A percentile compares a stretch with the other conserved stretches of the same genome.
Conservation (phyloP, 106 monocot species). For the Ottelia alismoides region DNA sequence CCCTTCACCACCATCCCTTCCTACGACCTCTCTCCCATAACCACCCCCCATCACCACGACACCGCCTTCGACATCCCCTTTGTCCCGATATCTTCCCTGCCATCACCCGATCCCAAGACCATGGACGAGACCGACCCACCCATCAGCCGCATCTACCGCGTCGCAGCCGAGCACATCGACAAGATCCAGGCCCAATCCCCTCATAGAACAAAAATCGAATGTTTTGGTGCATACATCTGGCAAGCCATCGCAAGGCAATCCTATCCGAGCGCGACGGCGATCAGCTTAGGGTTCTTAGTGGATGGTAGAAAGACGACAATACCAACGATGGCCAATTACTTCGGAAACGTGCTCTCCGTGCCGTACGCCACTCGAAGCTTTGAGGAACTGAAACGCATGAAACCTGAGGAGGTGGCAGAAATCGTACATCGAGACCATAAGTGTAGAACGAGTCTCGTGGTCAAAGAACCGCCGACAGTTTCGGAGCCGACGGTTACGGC, state of each 20-base stretch:
- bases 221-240: conserved; percentile 70
- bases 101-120: neutral
- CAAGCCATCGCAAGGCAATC: no score
- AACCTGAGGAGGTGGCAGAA: no score
- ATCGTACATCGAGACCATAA: conserved; percentile 37
- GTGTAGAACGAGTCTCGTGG: no score
- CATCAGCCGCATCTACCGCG: conserved; percentile 63
- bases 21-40: conserved; percentile 26
- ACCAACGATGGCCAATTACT: no score
- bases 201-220: conserved; percentile 34
- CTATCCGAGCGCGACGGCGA: no score
- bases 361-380: conserved; percentile 27
- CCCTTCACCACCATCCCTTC: conserved; percentile 14
- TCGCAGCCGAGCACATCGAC: conserved; percentile 30
- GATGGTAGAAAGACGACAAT: no score
- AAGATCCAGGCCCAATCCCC: conserved; percentile 24
- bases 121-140: neutral
- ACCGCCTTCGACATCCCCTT: conserved; percentile 15
- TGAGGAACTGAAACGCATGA: conserved; percentile 11
- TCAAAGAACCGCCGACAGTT: no score
- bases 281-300: no score
- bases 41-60: conserved; percentile 7
- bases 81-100: conserved; percentile 22
- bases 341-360: no score
- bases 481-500: no score